phyloP scores from a whole-genome alignment of 2,329 filamentous ascomycete species.

The Annulohypoxylon truncatum region DNA sequence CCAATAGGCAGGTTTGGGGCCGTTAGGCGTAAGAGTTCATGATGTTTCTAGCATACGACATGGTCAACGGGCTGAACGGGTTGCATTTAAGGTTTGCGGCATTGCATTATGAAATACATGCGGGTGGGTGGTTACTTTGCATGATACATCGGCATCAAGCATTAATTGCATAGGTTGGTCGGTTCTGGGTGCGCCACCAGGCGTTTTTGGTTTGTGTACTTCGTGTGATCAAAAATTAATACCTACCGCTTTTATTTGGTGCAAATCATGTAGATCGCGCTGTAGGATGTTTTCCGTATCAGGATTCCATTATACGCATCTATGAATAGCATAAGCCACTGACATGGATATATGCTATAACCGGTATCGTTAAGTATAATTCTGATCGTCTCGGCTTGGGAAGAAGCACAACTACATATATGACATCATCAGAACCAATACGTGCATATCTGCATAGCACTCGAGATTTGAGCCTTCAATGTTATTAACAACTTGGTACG shows the following conservation, averaged over 20 bases:
- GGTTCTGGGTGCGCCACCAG: slow-evolving; percentile 16
- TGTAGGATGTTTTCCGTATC: background rate
- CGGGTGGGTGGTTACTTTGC: slow-evolving; percentile 34
- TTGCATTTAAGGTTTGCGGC: slow-evolving; percentile 33
- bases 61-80: slow-evolving; percentile 15
- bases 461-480: background rate
- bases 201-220: slow-evolving; percentile 19
- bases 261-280: slow-evolving; percentile 6
- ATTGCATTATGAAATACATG: slow-evolving; percentile 37
- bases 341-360: background rate
- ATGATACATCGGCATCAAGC: slow-evolving; percentile 35
- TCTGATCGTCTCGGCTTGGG: background rate
- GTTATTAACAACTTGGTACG: slow-evolving; percentile 5
- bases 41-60: slow-evolving; percentile 17
- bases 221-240: slow-evolving; percentile 15
- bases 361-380: background rate
- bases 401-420: background rate
- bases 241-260: slow-evolving; percentile 7
- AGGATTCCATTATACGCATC: background rate
- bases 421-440: background rate
- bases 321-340: background rate
- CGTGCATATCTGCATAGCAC: background rate
- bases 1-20: slow-evolving; percentile 23
- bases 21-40: slow-evolving; percentile 8
- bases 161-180: slow-evolving; percentile 29